A percentile compares a stretch with the other conserved stretches of the same genome.
Evolutionary conservation across 2,329 filamentous ascomycete species (phyloP).

Genomic region (Grosmannia clavigera): DNA sequence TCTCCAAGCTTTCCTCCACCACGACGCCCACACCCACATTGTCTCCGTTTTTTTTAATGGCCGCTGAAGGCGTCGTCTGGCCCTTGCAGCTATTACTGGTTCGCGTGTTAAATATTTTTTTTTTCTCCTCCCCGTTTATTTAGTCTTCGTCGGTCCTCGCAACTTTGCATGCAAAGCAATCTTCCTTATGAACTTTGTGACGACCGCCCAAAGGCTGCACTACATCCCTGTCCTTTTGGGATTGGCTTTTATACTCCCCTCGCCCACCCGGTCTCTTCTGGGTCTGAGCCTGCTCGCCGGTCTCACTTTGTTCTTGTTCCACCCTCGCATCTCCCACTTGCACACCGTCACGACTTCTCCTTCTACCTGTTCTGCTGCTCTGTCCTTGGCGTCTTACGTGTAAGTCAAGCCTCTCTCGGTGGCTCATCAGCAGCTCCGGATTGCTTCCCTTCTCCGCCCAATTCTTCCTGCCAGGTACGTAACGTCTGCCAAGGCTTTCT

Average conservation of each 20-base stretch:
- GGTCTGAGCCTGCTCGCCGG: background rate
- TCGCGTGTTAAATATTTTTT: background rate
- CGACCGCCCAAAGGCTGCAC: background rate
- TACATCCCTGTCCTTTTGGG: background rate
- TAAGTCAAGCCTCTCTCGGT: constrained; percentile 3
- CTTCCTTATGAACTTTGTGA: background rate
- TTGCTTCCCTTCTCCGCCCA: background rate
- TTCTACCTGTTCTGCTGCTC: background rate
- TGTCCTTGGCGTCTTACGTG: background rate
- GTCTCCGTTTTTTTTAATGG: background rate
- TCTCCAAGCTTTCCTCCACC: background rate
- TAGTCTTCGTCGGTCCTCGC: background rate
- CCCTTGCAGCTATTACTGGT: background rate
- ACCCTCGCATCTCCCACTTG: background rate
- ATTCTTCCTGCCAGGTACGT: constrained; percentile 9
- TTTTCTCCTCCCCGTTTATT: background rate
- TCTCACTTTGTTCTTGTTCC: background rate
- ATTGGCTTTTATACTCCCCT: background rate
- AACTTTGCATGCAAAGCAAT: background rate
- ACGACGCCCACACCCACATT: background rate
- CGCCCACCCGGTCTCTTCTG: background rate
- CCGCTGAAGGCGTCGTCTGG: background rate
- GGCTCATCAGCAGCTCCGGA: background rate
- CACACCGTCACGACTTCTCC: background rate
- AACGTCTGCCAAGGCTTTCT: constrained; percentile 3